phyloP scores from a whole-genome alignment of 2,329 filamentous ascomycete species.

The Didymosphaeria variabile region DNA sequence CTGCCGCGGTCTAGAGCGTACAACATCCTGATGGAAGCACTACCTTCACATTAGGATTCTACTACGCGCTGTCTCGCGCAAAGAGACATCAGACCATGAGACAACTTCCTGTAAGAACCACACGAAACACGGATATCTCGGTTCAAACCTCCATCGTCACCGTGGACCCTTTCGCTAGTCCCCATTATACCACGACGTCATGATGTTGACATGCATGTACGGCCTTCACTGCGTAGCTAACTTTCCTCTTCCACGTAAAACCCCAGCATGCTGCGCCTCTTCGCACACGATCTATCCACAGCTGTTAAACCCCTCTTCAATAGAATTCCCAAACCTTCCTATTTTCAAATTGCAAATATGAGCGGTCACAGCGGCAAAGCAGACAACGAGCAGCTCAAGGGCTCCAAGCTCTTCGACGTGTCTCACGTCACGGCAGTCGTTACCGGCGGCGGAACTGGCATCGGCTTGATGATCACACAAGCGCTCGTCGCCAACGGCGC shows the following conservation, averaged over 20 bases:
- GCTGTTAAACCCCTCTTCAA: conserved; percentile 17
- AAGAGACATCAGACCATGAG: background rate
- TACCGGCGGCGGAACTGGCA: conserved; percentile 58
- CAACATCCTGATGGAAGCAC: background rate
- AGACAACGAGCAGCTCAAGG: conserved; percentile 52
- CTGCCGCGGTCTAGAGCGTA: background rate
- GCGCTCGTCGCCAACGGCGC: conserved; percentile 70
- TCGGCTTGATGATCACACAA: conserved; percentile 70
- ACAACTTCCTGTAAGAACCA: background rate
- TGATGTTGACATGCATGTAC: conserved; percentile 37
- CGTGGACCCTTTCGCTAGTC: conserved; percentile 7
- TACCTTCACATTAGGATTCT: background rate
- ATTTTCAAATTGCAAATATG: conserved; percentile 42
- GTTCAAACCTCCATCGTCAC: background rate
- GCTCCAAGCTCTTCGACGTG: conserved; percentile 56
- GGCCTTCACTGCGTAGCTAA: conserved; percentile 23
- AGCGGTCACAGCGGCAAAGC: conserved; percentile 36
- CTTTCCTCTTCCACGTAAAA: conserved; percentile 9
- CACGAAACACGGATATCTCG: background rate
- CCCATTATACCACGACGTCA: conserved; percentile 31
- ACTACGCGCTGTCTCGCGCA: background rate
- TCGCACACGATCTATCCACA: conserved; percentile 24
- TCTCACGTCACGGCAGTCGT: conserved; percentile 57
- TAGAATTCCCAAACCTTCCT: conserved; percentile 26
- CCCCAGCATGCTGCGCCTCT: conserved; percentile 43